Conservation (phyloP, 2,329 filamentous ascomycete genomes). For the Neonectria ditissima region DNA sequence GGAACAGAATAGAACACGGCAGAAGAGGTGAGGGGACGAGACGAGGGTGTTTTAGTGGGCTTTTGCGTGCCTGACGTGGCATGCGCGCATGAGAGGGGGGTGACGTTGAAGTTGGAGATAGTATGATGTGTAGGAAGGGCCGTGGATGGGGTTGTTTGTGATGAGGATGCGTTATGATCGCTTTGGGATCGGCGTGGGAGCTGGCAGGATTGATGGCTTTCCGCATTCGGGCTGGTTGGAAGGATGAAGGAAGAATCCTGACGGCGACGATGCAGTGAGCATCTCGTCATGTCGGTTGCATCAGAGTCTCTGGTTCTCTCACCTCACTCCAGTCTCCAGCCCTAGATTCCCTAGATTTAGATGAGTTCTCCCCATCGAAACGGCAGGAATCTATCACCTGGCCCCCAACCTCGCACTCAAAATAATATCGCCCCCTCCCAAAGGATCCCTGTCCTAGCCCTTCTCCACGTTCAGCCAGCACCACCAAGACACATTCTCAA, state of each 20-base stretch:
- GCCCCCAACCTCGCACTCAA: not conserved
- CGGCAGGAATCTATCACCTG: not conserved
- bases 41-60: not conserved
- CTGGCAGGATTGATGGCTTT: too few species aligned
- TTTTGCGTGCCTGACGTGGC: constrained; percentile 14
- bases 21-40: not conserved
- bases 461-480: not conserved
- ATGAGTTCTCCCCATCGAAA: too few species aligned
- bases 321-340: too few species aligned
- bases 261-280: not conserved
- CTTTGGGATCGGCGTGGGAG: not conserved
- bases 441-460: not conserved
- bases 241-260: not conserved
- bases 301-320: not conserved
- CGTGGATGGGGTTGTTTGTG: constrained; percentile 15
- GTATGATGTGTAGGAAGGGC: constrained; percentile 26
- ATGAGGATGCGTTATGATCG: not conserved
- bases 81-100: constrained; percentile 9
- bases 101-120: constrained; percentile 6
- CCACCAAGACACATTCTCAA: not conserved
- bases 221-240: not conserved
- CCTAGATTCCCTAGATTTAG: not conserved
- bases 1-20: not conserved
- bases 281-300: not conserved
- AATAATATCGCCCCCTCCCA: not conserved